Base-by-base conservation (phyloP, 2,329 filamentous ascomycete species). In the Dothistroma septosporum region DNA sequence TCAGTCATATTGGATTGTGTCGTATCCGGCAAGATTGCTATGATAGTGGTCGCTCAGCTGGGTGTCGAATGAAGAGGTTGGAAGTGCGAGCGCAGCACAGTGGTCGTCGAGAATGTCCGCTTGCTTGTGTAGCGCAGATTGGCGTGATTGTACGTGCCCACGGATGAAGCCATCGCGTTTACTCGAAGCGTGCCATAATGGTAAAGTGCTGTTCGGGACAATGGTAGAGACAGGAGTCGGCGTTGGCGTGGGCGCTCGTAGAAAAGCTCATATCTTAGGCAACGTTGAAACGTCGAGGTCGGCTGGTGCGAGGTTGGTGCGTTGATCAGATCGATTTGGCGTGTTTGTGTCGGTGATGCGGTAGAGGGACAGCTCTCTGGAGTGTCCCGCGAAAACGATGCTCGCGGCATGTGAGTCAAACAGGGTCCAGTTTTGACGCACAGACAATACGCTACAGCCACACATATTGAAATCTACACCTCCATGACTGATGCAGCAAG, bases 1-100 rank as follows among this genome's bases (percentile, higher is more conserved):
- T 65, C 66, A 59, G 61, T 61, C 64, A 68, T 68, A 31, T 37
- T 52, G 49, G 24, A 50, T 22, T 2, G 46, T 58, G 37, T 21
- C 50, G 35, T 50, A 41, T 55, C 12, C 21, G 16, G 35, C 41
- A 24, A 28, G 2, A 1, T 9, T 6, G 21, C 31, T 2, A 31
- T 49, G 24, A n/a, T 3, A 10, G 22, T 24, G 41, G 24, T 44
- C 32, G 22, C 37, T 55, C 50, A 37, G 35, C 6, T 14, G 21
- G 22, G 35, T 12, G 9, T 41, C 32, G 33, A 21, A 11, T 46
- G 19, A 8, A 19, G 1, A 37, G 9, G 14, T 19, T 2, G 41
- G 14, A 9, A 19, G n/a, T 16, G 14, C 14, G 4, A 19, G 16
- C 14, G 41, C 21, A 11, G 19, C 28, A 50, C 22, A 28, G 19